Percentiles rank a stretch among this genome's conserved stretches.
phyloP scores from a whole-genome alignment of 495 filamentous ascomycete genomes.

The Sordaria brevicollis region DNA sequence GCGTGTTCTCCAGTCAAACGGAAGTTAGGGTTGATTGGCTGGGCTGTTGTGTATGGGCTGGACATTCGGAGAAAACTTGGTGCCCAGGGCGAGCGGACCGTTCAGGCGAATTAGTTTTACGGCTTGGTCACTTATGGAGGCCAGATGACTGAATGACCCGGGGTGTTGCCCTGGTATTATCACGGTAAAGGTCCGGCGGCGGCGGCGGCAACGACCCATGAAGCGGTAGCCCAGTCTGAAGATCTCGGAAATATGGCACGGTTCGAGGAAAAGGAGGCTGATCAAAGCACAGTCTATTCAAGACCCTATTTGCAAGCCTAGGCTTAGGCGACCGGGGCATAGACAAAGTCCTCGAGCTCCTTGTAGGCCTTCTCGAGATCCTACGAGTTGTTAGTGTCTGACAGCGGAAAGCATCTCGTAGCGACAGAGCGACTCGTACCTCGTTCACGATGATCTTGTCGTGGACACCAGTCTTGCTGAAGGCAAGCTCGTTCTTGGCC shows the following conservation, averaged over 20 bases:
- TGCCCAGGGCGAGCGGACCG: background rate
- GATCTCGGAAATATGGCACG: background rate
- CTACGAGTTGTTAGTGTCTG: background rate
- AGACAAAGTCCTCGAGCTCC: slow-evolving; percentile 61
- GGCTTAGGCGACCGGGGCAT: slow-evolving; percentile 15
- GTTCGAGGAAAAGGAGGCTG: background rate
- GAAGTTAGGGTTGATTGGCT: background rate
- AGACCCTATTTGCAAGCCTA: background rate
- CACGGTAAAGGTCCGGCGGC: background rate
- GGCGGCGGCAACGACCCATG: background rate
- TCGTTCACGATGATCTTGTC: slow-evolving; percentile 87
- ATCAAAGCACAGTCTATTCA: slow-evolving; percentile 5
- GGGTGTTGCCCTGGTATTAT: background rate
- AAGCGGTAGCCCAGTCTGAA: background rate
- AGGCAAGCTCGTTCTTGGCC: slow-evolving; percentile 76
- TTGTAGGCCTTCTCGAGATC: slow-evolving; percentile 74
- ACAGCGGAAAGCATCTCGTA: background rate
- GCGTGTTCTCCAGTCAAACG: background rate
- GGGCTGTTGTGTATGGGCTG: background rate
- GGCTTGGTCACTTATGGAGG: background rate
- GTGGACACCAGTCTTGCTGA: slow-evolving; percentile 62
- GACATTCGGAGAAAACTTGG: background rate
- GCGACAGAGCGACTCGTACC: slow-evolving; percentile 9
- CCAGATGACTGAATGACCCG: background rate
- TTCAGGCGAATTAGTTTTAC: background rate